Percentiles rank a stretch among this genome's conserved stretches.
phyloP scores from a whole-genome alignment of 331 rosid species.

The Quercus phellos region DNA sequence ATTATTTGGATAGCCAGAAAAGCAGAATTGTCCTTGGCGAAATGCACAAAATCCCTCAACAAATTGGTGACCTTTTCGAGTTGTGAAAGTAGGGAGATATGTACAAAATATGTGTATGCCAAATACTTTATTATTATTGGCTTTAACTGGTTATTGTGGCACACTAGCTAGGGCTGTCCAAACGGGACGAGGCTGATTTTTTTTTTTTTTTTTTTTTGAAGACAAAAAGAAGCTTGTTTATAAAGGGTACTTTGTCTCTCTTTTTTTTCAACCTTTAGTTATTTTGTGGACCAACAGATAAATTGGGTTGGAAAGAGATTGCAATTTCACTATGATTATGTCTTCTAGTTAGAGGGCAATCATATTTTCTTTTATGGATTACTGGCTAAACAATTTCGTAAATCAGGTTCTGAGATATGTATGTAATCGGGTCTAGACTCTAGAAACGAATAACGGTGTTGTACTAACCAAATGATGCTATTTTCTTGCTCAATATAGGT shows the following conservation, averaged over 20 bases:
- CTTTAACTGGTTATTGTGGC: not conserved
- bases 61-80: not conserved
- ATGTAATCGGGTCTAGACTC: no score
- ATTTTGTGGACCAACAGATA: not conserved
- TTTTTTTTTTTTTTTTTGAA: not conserved
- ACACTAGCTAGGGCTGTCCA: not conserved
- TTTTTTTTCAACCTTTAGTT: not conserved
- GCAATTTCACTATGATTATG: not conserved
- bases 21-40: conserved; percentile 7
- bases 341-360: no score
- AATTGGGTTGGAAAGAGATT: not conserved
- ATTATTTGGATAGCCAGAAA: conserved; percentile 6
- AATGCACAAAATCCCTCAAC: not conserved
- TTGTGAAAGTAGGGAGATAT: not conserved
- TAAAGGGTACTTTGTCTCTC: not conserved
- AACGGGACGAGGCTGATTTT: no score
- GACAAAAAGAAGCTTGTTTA: not conserved
- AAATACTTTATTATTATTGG: not conserved
- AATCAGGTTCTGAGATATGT: no score
- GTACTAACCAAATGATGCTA: no score
- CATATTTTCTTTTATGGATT: no score
- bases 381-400: no score
- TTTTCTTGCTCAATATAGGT: not conserved
- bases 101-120: not conserved
- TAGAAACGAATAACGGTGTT: no score